These are phyloP conservation scores for Kazachstania sp. DNA, from an alignment of 1,139 yeast genomes.

Conservation along the genomic window DNA sequence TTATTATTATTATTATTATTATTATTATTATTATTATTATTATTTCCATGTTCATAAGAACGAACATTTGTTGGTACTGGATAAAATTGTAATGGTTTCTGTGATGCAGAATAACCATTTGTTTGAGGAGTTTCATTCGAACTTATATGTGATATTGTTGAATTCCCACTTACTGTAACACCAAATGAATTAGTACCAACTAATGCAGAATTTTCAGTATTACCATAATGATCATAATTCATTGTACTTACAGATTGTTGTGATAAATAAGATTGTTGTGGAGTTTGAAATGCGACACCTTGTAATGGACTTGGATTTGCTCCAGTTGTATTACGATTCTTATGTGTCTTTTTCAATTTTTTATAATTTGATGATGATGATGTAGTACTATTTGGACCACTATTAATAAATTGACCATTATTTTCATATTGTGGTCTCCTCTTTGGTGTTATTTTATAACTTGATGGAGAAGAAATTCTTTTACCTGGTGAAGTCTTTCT, in stretches of 20 bases:
- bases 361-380: neutral
- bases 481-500: constrained; percentile 29
- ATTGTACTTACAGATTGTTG: constrained; percentile 4
- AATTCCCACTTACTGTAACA: constrained; percentile 10
- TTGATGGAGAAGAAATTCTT: constrained; percentile 27
- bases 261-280: constrained; percentile 19
- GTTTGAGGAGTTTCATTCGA: constrained; percentile 17
- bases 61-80: constrained; percentile 23
- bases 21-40: too few species aligned
- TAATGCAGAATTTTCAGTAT: neutral
- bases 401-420: constrained; percentile 1
- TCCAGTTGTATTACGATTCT: neutral
- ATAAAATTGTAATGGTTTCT: constrained; percentile 29
- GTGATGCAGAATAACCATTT: constrained; percentile 25
- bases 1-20: too few species aligned
- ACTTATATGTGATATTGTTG: constrained; percentile 11
- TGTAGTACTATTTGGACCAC: neutral
- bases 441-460: constrained; percentile 30
- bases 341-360: neutral
- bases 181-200: constrained; percentile 1
- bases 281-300: constrained; percentile 29
- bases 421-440: constrained; percentile 16
- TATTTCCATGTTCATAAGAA: neutral
- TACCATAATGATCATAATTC: neutral
- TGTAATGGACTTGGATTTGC: constrained; percentile 31